A percentile compares a stretch with the other conserved stretches of the same genome.
phyloP scores from a whole-genome alignment of 192 early-diverging fungal species.

The Coemansia furcata region DNA sequence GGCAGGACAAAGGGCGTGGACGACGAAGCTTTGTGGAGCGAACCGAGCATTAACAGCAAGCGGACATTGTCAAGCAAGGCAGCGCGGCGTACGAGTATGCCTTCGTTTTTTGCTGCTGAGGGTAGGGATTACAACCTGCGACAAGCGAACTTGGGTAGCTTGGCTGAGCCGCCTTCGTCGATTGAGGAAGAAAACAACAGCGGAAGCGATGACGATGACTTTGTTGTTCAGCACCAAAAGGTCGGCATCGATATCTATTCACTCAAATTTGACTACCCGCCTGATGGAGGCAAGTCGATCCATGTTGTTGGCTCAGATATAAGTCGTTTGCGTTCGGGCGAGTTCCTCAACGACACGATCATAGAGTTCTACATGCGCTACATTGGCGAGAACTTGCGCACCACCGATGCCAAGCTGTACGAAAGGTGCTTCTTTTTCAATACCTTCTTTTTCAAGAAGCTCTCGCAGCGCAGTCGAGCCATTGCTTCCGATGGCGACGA shows the following conservation, averaged over 20 bases:
- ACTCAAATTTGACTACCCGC: conserved; percentile 54
- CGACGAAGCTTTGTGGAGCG: conserved; percentile 3
- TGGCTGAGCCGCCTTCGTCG: not conserved
- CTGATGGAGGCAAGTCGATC: conserved; percentile 54
- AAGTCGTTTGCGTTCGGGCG: conserved; percentile 59
- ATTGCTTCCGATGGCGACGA: not conserved
- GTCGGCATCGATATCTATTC: conserved; percentile 17
- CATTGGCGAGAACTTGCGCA: conserved; percentile 44
- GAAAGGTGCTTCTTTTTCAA: conserved; percentile 76
- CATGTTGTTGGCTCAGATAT: conserved; percentile 66
- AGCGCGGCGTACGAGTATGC: not conserved
- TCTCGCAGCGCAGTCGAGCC: conserved; percentile 48
- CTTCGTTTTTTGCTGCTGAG: not conserved
- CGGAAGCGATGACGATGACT: conserved; percentile 16
- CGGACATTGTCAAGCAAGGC: not conserved
- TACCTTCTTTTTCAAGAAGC: conserved; percentile 78
- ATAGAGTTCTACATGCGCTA: conserved; percentile 86
- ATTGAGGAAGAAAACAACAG: not conserved
- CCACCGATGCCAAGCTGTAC: conserved; percentile 43
- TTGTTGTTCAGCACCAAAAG: conserved; percentile 13
- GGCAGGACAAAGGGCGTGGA: not conserved
- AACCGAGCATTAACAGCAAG: not conserved
- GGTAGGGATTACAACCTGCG: conserved; percentile 18
- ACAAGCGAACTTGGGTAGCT: not conserved
- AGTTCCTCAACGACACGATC: conserved; percentile 88